Conservation (phyloP, 2,329 filamentous ascomycete species). For the Aspergillus calidoustus region DNA sequence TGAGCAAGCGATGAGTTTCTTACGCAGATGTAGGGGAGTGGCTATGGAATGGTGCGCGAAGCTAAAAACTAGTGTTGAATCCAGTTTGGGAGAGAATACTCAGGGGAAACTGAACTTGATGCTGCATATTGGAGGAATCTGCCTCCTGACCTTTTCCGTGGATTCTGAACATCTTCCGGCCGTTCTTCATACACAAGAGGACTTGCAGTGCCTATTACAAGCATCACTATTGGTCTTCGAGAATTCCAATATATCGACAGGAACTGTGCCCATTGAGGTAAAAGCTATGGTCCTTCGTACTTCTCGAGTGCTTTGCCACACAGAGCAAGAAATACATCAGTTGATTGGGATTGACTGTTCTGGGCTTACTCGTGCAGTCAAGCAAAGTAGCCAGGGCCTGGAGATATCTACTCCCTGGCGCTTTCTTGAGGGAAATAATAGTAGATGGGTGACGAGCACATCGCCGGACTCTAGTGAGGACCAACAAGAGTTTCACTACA, state of each 20-base stretch:
- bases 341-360: slow-evolving; percentile 8
- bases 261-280: neutral
- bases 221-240: slow-evolving; percentile 22
- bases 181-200: slow-evolving; percentile 12
- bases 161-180: slow-evolving; percentile 9
- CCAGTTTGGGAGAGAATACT: neutral
- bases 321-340: slow-evolving; percentile 7
- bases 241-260: slow-evolving; percentile 6
- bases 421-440: slow-evolving; percentile 1
- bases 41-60: slow-evolving; percentile 15
- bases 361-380: slow-evolving; percentile 17
- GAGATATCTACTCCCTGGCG: slow-evolving; percentile 10
- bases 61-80: slow-evolving; percentile 7
- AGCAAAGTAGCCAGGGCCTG: neutral
- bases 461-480: neutral
- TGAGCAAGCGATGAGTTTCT: neutral
- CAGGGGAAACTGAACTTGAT: slow-evolving; percentile 10
- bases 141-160: slow-evolving; percentile 17
- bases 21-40: slow-evolving; percentile 6
- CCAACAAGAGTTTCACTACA: slow-evolving; percentile 14
- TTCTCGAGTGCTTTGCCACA: slow-evolving; percentile 10
- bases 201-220: slow-evolving; percentile 13
- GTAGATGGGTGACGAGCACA: slow-evolving; percentile 14
- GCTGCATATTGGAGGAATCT: slow-evolving; percentile 14
- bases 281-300: slow-evolving; percentile 10